Evolutionary conservation across 345 rosid species (phyloP), one percentile per base, ranked within the genome.

Genomic region (Nasturtium officinale): DNA sequence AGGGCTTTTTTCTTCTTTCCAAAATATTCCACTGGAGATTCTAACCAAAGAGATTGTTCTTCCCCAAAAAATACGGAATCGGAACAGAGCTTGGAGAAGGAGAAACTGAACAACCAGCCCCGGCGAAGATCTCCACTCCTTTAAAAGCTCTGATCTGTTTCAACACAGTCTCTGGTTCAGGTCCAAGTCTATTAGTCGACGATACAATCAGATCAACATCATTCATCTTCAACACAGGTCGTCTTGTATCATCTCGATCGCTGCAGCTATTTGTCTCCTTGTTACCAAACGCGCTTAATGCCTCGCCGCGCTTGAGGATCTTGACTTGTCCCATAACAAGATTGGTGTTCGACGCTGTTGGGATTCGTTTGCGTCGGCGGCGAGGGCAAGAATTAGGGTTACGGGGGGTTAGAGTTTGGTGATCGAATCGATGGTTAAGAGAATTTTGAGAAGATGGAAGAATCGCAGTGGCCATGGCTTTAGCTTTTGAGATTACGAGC

Each of bases 31-130:
- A 13, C 8, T 21, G 32, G n/a, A 51, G 43, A 61, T 61, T n/a
- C 18, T 30, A 61, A 32, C 6, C 32, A 35, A 25, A 23, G 54
- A 46, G 42, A 15, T 65, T 50, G 48, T 20, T 77, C 62, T 74
- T 82, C 73, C 45, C 69, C 46, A 86, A 26, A 59, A 86, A 86
- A 7, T 74, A 76, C 0, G 91, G 91, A 45, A 89, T 72, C 2
- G 96, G 91, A 47, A 89, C 66, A 45, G 86, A 85, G 61, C 85
- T 81, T 23, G 95, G 89, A 42, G 83, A 81, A 21, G 95, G 95
- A 30, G 95, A 89, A 54, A 68, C 26, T 4, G 67, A 71, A 67
- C 54, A 71, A 21, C 61, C 74, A 15, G 81, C 37, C 20, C 62
- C 60, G 3, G 65, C 74, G 30, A 63, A 37, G 7, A 28, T 64